Base-by-base conservation (phyloP, 352 stramenopile species). In the Phytophthora tentaculata region DNA sequence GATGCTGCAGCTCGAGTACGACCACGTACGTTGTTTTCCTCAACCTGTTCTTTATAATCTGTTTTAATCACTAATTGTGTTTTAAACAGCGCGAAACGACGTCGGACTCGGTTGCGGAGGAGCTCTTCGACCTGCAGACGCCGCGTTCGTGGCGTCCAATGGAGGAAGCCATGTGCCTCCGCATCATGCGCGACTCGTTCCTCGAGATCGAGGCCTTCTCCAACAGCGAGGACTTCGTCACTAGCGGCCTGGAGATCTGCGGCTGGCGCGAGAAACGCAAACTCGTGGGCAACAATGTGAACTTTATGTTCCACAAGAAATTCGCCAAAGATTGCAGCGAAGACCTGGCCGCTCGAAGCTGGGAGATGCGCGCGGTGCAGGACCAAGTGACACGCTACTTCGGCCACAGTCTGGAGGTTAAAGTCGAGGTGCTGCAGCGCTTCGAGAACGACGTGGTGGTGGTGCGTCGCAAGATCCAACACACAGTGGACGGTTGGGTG, bases 181-280 rank as follows among this genome's bases (percentile, higher is more conserved):
- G 65, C 26, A 73, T 84, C 65, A 84, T 88, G 64, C 69, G 70
- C 29, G 71, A 88, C 64, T 82, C 76, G 56, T 86, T 81, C 63
- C 41, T 81, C 0, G 75, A 86, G 56, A 88, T 88, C 14, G 75
- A 79, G 6, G 66, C 57, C 8, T 88, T 88, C 26, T 79, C 77
- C 23, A 75, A 52, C 28, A 84, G 73, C 23, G 74, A 79, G 37
- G 77, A 86, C 65, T 85, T 88, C 23, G 60, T 83, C 10, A 71
- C 77, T 28, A 88, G 74, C 47, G 79, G 77, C 5, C 64, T 85
- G 26, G 74, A 88, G 73, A 82, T 88, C 63, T 88, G 74, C 48
- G 79, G 80, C 62, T 88, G 77, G 80, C 70, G 73, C 16, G 80
- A 88, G 64, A 84, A 85, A 73, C 80, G 77, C 54, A 86, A 84